phyloP scores from a whole-genome alignment of 2,329 filamentous ascomycete species.

The Fusarium ramigenum region DNA sequence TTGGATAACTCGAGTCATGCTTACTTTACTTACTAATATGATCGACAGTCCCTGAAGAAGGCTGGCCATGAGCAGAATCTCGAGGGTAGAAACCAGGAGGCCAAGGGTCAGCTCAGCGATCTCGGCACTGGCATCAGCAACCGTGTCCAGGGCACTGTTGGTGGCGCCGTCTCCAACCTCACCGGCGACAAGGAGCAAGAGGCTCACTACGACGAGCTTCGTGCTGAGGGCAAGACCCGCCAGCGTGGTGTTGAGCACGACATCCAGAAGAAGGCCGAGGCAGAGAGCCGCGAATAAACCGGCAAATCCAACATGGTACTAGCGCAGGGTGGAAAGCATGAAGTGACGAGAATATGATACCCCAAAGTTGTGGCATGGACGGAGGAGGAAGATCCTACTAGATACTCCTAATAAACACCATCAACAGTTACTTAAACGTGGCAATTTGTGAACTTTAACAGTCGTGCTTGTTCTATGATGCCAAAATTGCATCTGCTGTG shows the following conservation, averaged over 20 bases:
- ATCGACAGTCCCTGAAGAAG: constrained; percentile 69
- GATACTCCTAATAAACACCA: constrained; percentile 22
- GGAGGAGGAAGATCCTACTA: constrained; percentile 3
- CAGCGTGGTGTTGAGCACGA: constrained; percentile 87
- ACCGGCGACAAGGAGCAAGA: constrained; percentile 75
- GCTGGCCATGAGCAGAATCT: constrained; percentile 81
- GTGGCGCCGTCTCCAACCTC: constrained; percentile 74
- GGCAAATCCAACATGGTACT: background rate
- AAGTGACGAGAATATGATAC: constrained; percentile 33
- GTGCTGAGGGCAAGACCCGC: constrained; percentile 84
- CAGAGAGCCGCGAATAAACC: constrained; percentile 42
- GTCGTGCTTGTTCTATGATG: background rate
- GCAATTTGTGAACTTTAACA: background rate
- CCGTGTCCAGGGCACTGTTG: constrained; percentile 76
- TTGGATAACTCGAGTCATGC: background rate
- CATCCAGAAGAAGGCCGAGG: constrained; percentile 75
- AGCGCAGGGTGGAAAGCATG: constrained; percentile 9
- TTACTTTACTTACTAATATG: constrained; percentile 10
- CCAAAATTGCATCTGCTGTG: background rate
- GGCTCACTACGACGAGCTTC: constrained; percentile 71
- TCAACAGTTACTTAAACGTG: background rate
- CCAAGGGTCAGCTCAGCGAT: constrained; percentile 82
- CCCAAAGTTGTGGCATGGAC: constrained; percentile 23
- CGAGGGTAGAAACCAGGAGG: constrained; percentile 82
- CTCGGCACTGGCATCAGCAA: constrained; percentile 71